Conservation (phyloP, 2,329 filamentous ascomycete species). For the Clarireedia sp. region DNA sequence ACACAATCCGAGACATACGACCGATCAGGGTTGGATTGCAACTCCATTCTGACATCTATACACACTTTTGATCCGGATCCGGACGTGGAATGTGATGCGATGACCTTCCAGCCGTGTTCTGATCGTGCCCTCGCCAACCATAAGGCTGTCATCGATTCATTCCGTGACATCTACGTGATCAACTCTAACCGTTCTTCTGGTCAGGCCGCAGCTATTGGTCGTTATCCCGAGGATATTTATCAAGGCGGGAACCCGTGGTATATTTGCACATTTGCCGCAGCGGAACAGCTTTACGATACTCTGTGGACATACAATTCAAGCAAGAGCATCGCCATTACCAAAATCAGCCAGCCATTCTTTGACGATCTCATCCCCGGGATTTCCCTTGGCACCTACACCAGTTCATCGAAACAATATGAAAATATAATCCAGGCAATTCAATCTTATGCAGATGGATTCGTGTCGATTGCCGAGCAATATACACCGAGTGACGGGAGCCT, state of each 20-base stretch:
- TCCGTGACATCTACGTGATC: constrained; percentile 57
- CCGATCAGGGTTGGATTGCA: constrained; percentile 62
- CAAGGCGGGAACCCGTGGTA: constrained; percentile 71
- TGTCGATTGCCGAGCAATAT: constrained; percentile 40
- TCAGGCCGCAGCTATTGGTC: constrained; percentile 54
- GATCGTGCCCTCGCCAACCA: constrained; percentile 59
- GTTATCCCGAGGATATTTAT: constrained; percentile 66
- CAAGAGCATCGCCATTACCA: constrained; percentile 56
- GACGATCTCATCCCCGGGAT: constrained; percentile 51
- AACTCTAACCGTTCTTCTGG: constrained; percentile 56
- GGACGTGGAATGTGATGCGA: constrained; percentile 52
- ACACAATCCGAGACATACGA: constrained; percentile 37
- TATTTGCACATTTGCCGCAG: constrained; percentile 53
- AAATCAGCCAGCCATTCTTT: constrained; percentile 64
- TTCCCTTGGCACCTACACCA: constrained; percentile 53
- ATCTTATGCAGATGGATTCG: constrained; percentile 52
- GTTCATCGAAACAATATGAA: constrained; percentile 47
- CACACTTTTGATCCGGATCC: constrained; percentile 57
- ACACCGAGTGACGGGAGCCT: constrained; percentile 51
- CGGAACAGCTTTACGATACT: constrained; percentile 44
- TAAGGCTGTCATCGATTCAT: constrained; percentile 65
- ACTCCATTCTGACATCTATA: constrained; percentile 58
- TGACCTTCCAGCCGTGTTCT: constrained; percentile 60
- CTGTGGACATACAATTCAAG: constrained; percentile 59
- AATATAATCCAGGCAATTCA: constrained; percentile 47